Evolutionary conservation across 768 basidiomycete genomes (phyloP).

Genomic region (Chalciporus pseudorubinellus): DNA sequence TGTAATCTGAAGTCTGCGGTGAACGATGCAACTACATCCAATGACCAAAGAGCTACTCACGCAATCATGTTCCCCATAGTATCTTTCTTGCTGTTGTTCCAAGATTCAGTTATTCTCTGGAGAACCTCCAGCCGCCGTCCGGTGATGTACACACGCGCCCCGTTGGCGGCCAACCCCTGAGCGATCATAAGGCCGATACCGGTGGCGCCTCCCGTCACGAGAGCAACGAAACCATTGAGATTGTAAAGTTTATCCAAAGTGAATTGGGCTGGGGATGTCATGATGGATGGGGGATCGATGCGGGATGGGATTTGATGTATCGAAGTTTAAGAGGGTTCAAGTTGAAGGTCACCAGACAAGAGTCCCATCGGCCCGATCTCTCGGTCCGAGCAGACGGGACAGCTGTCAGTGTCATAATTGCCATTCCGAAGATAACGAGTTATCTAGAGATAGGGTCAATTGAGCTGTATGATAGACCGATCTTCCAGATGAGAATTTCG

Average conservation of each 20-base stretch:
- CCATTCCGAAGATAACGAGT: too few relatives aligned
- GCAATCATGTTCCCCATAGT: slow-evolving; percentile 52
- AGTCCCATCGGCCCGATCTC: neutral
- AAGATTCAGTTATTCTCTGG: slow-evolving; percentile 50
- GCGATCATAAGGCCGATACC: slow-evolving; percentile 67
- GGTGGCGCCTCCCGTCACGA: slow-evolving; percentile 50
- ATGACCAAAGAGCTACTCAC: slow-evolving; percentile 39
- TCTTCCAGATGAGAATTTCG: slow-evolving; percentile 59
- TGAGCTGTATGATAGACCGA: slow-evolving; percentile 68
- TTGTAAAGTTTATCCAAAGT: slow-evolving; percentile 39
- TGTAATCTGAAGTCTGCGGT: slow-evolving; percentile 42
- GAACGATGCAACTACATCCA: neutral
- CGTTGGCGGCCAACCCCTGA: slow-evolving; percentile 69
- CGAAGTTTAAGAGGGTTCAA: too few relatives aligned
- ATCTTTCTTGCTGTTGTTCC: slow-evolving; percentile 38
- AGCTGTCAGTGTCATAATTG: neutral
- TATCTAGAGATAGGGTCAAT: too few relatives aligned
- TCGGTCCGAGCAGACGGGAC: neutral
- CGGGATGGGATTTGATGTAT: neutral
- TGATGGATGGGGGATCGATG: slow-evolving; percentile 6
- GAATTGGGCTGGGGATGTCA: slow-evolving; percentile 24
- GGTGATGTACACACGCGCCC: slow-evolving; percentile 79
- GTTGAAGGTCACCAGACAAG: neutral
- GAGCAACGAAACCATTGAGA: slow-evolving; percentile 54
- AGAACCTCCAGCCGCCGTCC: slow-evolving; percentile 67